Evolutionary conservation across 345 rosid species (phyloP).

Genomic region (Cochlearia excelsa): DNA sequence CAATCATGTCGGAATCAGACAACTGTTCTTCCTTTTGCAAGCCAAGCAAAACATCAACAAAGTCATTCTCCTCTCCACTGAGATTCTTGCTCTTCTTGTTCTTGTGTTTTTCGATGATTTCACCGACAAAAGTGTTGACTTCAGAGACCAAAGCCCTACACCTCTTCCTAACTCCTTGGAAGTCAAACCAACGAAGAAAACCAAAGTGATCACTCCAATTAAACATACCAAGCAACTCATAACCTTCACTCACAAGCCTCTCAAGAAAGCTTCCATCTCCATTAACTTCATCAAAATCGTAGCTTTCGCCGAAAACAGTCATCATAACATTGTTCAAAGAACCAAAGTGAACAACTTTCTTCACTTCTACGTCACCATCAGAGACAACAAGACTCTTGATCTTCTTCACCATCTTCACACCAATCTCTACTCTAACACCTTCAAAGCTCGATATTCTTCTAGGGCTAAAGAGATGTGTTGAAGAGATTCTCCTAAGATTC

Average conservation of each 20-base stretch:
- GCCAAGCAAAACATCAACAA: conserved; percentile 76
- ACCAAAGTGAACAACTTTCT: conserved; percentile 57
- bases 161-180: conserved; percentile 74
- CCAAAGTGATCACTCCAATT: conserved; percentile 92
- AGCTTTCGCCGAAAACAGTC: conserved; percentile 67
- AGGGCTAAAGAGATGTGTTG: conserved; percentile 58
- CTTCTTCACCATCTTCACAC: conserved; percentile 18
- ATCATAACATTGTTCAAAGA: conserved; percentile 74
- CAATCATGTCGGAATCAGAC: conserved; percentile 45
- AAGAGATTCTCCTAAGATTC: conserved; percentile 66
- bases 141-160: conserved; percentile 48
- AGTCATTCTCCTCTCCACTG: conserved; percentile 34
- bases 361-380: conserved; percentile 40
- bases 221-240: conserved; percentile 63
- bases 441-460: conserved; percentile 38
- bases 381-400: conserved; percentile 30
- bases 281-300: conserved; percentile 38
- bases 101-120: conserved; percentile 60
- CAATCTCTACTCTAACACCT: too few species aligned
- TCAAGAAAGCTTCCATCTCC: conserved; percentile 48
- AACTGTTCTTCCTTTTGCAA: conserved; percentile 54
- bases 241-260: conserved; percentile 67
- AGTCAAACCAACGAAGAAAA: conserved; percentile 57
- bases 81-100: conserved; percentile 20
- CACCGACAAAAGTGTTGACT: conserved; percentile 60